These are phyloP conservation scores for Verticillium dahliae DNA, from an alignment of 2,329 filamentous ascomycete species.

Conservation along the genomic window DNA sequence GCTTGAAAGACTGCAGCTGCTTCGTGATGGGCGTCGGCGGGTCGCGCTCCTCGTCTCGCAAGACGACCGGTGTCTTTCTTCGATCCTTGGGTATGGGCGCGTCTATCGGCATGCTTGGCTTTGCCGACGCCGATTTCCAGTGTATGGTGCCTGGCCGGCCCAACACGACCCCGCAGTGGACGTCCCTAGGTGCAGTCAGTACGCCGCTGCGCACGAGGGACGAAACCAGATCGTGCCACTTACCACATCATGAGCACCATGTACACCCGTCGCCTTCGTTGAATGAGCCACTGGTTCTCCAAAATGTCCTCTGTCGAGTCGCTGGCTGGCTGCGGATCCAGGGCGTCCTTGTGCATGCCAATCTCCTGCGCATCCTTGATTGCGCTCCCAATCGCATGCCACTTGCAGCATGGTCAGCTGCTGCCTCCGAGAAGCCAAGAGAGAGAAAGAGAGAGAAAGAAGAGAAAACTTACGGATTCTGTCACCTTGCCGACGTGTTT, in stretches of 20 bases:
- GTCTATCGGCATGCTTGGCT: conserved; percentile 47
- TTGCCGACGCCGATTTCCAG: conserved; percentile 33
- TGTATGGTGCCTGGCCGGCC: conserved; percentile 52
- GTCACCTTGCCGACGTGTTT: conserved; percentile 55
- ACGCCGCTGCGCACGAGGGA: neutral
- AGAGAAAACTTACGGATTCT: conserved; percentile 35
- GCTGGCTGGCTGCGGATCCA: conserved; percentile 42
- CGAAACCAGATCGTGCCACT: neutral
- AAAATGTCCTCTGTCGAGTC: conserved; percentile 40
- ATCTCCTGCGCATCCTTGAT: conserved; percentile 59
- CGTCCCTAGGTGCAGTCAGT: conserved; percentile 34
- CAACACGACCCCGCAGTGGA: conserved; percentile 45
- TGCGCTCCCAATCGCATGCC: conserved; percentile 48
- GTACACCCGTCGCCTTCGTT: conserved; percentile 47
- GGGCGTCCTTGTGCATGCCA: conserved; percentile 47
- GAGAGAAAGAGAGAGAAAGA: too few relatives aligned
- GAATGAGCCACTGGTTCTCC: conserved; percentile 52
- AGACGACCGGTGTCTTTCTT: conserved; percentile 38
- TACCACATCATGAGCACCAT: conserved; percentile 40
- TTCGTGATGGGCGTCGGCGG: conserved; percentile 51
- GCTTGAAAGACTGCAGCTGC: conserved; percentile 41
- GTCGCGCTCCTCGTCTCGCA: conserved; percentile 37
- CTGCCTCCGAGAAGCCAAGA: neutral
- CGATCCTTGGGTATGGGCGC: conserved; percentile 39
- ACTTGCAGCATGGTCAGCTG: conserved; percentile 24